Percentiles rank a stretch among this genome's conserved stretches.
Conservation (phyloP, 805 yeast genomes). For the Starmerella potacharoeniae region DNA sequence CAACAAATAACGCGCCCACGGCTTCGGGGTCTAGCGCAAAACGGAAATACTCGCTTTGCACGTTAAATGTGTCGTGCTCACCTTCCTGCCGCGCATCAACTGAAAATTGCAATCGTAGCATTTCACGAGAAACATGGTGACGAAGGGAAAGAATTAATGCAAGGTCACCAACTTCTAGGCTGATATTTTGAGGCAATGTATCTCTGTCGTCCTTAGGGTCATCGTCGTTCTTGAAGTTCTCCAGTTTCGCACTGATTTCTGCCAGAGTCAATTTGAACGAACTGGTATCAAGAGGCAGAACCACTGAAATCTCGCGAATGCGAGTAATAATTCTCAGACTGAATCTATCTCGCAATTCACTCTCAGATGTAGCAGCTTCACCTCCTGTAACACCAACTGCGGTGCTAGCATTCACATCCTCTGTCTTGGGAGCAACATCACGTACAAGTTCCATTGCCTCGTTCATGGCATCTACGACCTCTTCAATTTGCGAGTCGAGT, state of each 20-base stretch:
- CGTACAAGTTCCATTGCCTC: slow-evolving; percentile 3
- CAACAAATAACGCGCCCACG: slow-evolving; percentile 15
- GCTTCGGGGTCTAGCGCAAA: slow-evolving; percentile 20
- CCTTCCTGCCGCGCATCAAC: slow-evolving; percentile 3
- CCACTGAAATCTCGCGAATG: slow-evolving; percentile 6
- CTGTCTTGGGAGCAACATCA: not conserved
- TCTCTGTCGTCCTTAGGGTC: not conserved
- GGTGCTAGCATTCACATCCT: no score
- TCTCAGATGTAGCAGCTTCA: not conserved
- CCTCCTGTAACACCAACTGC: not conserved
- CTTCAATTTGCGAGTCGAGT: slow-evolving; percentile 10
- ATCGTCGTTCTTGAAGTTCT: slow-evolving; percentile 6
- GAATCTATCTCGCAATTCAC: not conserved
- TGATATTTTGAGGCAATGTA: not conserved
- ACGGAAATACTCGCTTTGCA: slow-evolving; percentile 15
- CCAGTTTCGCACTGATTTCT: not conserved
- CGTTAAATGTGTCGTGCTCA: slow-evolving; percentile 8
- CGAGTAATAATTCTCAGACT: slow-evolving; percentile 5
- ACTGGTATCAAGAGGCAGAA: slow-evolving; percentile 17
- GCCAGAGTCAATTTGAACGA: slow-evolving; percentile 12
- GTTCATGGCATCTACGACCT: slow-evolving; percentile 4
- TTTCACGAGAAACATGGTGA: slow-evolving; percentile 6
- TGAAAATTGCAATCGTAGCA: slow-evolving; percentile 11
- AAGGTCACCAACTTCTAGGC: slow-evolving; percentile 7
- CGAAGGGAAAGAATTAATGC: slow-evolving; percentile 5